Evolutionary conservation across 169 alveolate species (phyloP).

Genomic region (Plasmodium malariae): DNA sequence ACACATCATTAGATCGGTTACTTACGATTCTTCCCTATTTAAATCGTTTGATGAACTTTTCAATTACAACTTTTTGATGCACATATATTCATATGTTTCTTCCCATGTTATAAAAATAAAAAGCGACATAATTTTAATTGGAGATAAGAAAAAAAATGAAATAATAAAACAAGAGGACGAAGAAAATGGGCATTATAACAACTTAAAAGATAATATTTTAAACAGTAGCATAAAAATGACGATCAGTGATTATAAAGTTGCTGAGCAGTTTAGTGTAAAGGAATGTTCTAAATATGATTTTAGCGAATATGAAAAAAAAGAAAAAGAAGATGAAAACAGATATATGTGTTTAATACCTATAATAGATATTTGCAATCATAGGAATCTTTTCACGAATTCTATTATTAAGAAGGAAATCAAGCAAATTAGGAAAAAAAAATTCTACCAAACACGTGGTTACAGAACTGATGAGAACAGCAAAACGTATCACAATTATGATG

Average conservation of each 20-base stretch:
- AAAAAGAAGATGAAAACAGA: slow-evolving; percentile 58
- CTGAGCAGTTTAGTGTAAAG: slow-evolving; percentile 5
- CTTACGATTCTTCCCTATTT: slow-evolving; percentile 14
- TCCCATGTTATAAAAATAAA: slow-evolving; percentile 54
- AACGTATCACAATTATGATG: too few relatives aligned
- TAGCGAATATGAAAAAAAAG: slow-evolving; percentile 58
- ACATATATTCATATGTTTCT: slow-evolving; percentile 52
- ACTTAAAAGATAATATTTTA: slow-evolving; percentile 33
- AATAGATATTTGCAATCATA: slow-evolving; percentile 72
- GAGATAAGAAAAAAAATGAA: not conserved
- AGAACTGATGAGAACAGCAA: too few relatives aligned
- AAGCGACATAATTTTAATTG: not conserved
- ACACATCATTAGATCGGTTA: not conserved
- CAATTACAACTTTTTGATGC: slow-evolving; percentile 50
- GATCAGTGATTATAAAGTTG: not conserved
- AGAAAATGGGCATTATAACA: not conserved
- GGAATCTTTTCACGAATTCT: slow-evolving; percentile 22
- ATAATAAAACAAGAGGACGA: not conserved
- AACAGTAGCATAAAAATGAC: slow-evolving; percentile 53
- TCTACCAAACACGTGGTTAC: too few relatives aligned
- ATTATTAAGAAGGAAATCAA: slow-evolving; percentile 31
- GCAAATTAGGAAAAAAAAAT: slow-evolving; percentile 4
- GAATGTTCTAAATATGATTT: slow-evolving; percentile 59
- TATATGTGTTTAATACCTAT: slow-evolving; percentile 70
- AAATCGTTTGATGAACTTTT: slow-evolving; percentile 42